These are phyloP conservation scores for Ceratocystiopsis sp. DNA, from an alignment of 2,329 filamentous ascomycete species.

Conservation along the genomic window DNA sequence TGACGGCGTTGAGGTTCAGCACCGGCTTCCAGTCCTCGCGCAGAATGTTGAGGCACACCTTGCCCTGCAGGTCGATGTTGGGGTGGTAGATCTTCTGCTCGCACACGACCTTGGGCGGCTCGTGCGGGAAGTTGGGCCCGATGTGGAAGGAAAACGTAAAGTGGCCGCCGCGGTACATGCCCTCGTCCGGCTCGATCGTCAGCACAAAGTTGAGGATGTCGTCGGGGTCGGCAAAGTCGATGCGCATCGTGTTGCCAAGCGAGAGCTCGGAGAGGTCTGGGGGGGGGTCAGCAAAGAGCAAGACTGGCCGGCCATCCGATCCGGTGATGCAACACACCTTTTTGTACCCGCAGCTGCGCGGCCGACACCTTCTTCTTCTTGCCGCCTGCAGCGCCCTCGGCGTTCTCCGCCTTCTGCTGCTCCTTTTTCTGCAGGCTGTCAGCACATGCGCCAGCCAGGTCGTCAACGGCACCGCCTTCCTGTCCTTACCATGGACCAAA, in stretches of 20 bases:
- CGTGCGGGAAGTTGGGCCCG: constrained; percentile 89
- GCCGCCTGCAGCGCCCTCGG: constrained; percentile 45
- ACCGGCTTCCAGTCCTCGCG: constrained; percentile 99
- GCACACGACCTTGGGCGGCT: constrained; percentile 93
- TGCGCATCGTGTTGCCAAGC: constrained; percentile 64
- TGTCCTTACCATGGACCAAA: constrained; percentile 96
- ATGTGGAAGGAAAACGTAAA: constrained; percentile 89
- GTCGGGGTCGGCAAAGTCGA: constrained; percentile 65
- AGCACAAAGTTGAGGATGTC: constrained; percentile 74
- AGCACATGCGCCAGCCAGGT: constrained; percentile 15
- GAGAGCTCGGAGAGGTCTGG: constrained; percentile 68
- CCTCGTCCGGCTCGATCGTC: constrained; percentile 71
- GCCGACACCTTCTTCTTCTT: constrained; percentile 96
- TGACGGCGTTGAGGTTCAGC: constrained; percentile 91
- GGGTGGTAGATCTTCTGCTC: constrained; percentile 98
- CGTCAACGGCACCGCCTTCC: too few relatives aligned
- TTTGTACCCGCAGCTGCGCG: constrained; percentile 86
- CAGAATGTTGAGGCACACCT: constrained; percentile 94
- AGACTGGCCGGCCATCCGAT: background rate
- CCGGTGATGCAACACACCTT: constrained; percentile 42
- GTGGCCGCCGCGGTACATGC: constrained; percentile 69
- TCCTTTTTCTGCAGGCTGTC: constrained; percentile 57
- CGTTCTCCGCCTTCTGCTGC: constrained; percentile 85
- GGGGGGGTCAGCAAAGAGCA: background rate
- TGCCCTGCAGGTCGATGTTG: constrained; percentile 94